Base-by-base conservation (phyloP, 192 early-diverging fungal genomes). In the Coemansia sp. region DNA sequence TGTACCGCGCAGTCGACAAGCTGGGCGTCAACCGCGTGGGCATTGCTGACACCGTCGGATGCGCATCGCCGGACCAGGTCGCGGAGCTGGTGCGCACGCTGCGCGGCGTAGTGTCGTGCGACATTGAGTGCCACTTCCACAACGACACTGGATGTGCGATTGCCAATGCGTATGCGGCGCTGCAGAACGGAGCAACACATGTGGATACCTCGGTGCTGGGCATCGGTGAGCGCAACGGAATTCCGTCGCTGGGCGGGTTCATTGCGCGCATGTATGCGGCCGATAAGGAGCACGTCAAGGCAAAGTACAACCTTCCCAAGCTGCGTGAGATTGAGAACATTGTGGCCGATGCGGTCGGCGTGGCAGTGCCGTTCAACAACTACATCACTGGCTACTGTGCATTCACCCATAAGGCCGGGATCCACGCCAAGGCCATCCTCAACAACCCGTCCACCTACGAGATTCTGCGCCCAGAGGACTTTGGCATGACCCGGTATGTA, bases 81-180 rank as follows among this genome's bases (percentile, higher is more conserved):
- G 95, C 94, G 65, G 97, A 98, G 62, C 88, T 98, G 24, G 94
- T 98, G 57, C 89, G 93, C 72, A 98, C 97, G 17, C 85, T 98
- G 17, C 89, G 97, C 60, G 86, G 88, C 51, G 93, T 98, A 50
- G 94, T 98, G 17, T 94, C 91, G 43, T 97, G 95, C 79, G 97
- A 98, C 72, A 98, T 98, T 67, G 97, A 98, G 82, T 94, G 93
- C 78, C 97, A 98, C 78, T 98, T 98, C 90, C 97, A 98, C 82
- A 94, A 98, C 79, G 96, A 98, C 81, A 98, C 97, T n/a, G 94
- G 94, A 52, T 98, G 97, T 75, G 94, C 95, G 41, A 96, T 97
- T 66, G 97, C 95, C 49, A 98, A 98, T 76, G 93, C 97, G 49
- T 96, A 95, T 71, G 93, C 94, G 17, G 94, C 95, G 3, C 83